Evolutionary conservation across 805 yeast species (phyloP).

Genomic region (Saturnispora kantuleensis): DNA sequence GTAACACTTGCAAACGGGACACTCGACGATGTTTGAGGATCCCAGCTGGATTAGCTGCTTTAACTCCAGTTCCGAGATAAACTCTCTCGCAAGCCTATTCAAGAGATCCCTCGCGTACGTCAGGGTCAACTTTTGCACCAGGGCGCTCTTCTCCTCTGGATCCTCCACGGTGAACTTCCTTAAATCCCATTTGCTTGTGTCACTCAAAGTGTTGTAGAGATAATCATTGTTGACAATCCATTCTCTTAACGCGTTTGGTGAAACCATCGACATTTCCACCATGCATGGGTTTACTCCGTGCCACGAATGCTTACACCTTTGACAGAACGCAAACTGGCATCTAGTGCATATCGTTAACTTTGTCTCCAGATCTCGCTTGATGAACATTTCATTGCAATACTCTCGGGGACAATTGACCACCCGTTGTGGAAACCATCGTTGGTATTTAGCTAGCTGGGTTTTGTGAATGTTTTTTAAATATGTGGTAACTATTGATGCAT

Average conservation of each 20-base stretch:
- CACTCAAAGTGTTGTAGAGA: neutral
- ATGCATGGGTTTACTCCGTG: conserved; percentile 45
- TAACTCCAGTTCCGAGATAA: conserved; percentile 37
- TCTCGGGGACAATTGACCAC: conserved; percentile 42
- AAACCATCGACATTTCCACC: conserved; percentile 21
- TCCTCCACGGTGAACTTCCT: neutral
- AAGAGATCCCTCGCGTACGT: conserved; percentile 38
- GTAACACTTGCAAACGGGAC: conserved; percentile 43
- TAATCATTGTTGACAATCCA: conserved; percentile 25
- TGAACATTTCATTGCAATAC: conserved; percentile 36
- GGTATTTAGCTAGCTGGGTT: conserved; percentile 34
- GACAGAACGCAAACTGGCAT: conserved; percentile 48
- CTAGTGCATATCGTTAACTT: conserved; percentile 37
- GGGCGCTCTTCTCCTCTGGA: conserved; percentile 12
- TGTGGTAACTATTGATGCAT: conserved; percentile 19
- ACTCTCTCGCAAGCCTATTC: conserved; percentile 34
- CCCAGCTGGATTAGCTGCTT: conserved; percentile 33
- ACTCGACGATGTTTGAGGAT: conserved; percentile 34
- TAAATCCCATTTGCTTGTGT: conserved; percentile 2
- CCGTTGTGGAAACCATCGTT: conserved; percentile 36
- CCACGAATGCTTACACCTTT: conserved; percentile 49
- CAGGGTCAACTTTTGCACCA: conserved; percentile 20
- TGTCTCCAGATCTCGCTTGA: conserved; percentile 37
- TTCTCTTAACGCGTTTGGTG: conserved; percentile 17
- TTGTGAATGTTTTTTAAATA: conserved; percentile 31